These are phyloP conservation scores for Fusarium globosum DNA, from an alignment of 2,329 filamentous ascomycete genomes.

Conservation along the genomic window DNA sequence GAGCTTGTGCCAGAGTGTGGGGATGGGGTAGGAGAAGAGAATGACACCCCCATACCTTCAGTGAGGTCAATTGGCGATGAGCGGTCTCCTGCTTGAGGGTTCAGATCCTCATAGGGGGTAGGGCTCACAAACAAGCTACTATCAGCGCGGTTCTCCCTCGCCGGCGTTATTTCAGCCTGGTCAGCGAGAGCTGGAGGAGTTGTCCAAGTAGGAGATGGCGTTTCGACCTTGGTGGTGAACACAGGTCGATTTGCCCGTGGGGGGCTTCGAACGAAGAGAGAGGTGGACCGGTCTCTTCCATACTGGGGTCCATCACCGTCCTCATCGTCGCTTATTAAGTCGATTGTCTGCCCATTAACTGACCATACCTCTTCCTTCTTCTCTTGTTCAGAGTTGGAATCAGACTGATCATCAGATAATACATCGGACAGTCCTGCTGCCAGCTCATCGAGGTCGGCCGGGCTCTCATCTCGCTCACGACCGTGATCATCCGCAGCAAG, in stretches of 20 bases:
- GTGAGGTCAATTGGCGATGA: not conserved
- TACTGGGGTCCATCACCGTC: not conserved
- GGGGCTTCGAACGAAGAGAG: conserved; percentile 21
- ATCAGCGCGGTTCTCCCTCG: conserved; percentile 13
- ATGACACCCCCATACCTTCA: not conserved
- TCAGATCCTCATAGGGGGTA: conserved; percentile 13
- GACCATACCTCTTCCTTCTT: not conserved
- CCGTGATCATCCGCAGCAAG: not conserved
- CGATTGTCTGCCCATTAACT: not conserved
- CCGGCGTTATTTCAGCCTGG: not conserved
- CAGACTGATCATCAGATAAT: not conserved
- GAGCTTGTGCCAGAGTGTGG: not conserved
- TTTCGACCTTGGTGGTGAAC: conserved; percentile 18
- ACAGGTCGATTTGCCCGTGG: not conserved
- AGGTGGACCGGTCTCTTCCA: not conserved
- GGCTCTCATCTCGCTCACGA: not conserved
- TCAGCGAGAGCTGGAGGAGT: no score
- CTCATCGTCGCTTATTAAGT: conserved; percentile 7
- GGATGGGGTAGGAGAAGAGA: not conserved
- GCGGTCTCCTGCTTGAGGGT: not conserved
- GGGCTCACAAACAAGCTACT: conserved; percentile 33
- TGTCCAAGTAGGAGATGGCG: not conserved
- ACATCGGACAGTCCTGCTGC: not conserved
- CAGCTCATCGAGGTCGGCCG: not conserved
- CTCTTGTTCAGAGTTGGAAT: not conserved